phyloP scores from a whole-genome alignment of 2,329 filamentous ascomycete genomes.

The Myriosclerotinia curreyana region DNA sequence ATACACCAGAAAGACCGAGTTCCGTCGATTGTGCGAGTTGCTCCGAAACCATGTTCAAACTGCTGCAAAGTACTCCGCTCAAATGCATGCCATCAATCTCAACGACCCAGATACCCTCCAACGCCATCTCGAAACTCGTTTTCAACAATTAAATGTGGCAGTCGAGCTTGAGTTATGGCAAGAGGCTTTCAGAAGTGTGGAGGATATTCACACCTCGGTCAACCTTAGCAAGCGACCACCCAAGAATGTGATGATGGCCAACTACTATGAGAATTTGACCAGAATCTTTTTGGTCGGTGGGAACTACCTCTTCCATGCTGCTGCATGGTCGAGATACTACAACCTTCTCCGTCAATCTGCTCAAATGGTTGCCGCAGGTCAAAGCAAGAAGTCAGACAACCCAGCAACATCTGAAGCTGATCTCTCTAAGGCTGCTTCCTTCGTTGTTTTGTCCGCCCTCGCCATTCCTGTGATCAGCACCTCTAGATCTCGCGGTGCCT shows the following conservation, averaged over 20 bases:
- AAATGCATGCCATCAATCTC: slow-evolving; percentile 99
- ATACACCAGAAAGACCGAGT: slow-evolving; percentile 98
- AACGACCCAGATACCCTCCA: slow-evolving; percentile 97
- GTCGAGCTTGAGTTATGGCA: slow-evolving; percentile 98
- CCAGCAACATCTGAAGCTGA: slow-evolving; percentile 85
- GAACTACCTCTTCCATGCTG: slow-evolving; percentile 99
- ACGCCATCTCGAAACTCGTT: slow-evolving; percentile 94
- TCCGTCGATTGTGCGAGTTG: slow-evolving; percentile 95
- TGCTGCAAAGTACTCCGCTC: slow-evolving; percentile 96
- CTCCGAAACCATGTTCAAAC: slow-evolving; percentile 98
- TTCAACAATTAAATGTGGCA: slow-evolving; percentile 96
- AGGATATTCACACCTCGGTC: slow-evolving; percentile 96
- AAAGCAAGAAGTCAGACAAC: slow-evolving; percentile 91
- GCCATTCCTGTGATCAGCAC: slow-evolving; percentile 99
- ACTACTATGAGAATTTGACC: slow-evolving; percentile 99
- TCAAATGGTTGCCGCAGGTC: slow-evolving; percentile 75
- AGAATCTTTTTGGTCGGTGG: slow-evolving; percentile 98
- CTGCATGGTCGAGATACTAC: slow-evolving; percentile 96
- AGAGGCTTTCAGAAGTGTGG: slow-evolving; percentile 97
- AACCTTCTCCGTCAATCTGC: slow-evolving; percentile 91
- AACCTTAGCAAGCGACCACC: slow-evolving; percentile 96
- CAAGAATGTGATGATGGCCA: slow-evolving; percentile 99
- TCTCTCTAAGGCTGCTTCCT: slow-evolving; percentile 90
- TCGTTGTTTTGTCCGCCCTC: slow-evolving; percentile 89
- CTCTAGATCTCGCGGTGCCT: slow-evolving; percentile 87